Percentiles rank a stretch among this genome's conserved stretches.
These are phyloP conservation scores for Alternaria atra DNA, from an alignment of 2,329 filamentous ascomycete species.

Conservation along the genomic window DNA sequence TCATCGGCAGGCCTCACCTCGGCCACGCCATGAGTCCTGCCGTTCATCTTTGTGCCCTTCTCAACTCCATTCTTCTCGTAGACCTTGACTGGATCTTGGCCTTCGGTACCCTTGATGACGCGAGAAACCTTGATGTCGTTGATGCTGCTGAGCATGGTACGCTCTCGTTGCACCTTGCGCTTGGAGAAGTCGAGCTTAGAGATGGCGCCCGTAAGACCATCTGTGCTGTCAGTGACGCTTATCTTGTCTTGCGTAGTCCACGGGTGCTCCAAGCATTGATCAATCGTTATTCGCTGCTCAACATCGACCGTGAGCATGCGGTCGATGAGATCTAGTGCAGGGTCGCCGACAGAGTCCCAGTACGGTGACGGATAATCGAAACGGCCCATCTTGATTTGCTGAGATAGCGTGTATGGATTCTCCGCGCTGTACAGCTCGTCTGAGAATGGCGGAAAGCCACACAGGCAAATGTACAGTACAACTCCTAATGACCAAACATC, in stretches of 20 bases:
- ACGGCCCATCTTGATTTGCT: constrained; percentile 87
- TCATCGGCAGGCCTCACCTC: constrained; percentile 74
- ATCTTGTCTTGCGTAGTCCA: constrained; percentile 73
- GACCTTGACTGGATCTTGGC: constrained; percentile 57
- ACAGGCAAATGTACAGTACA: constrained; percentile 95
- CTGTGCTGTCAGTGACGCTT: constrained; percentile 83
- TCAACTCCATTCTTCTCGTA: constrained; percentile 50
- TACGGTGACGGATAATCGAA: constrained; percentile 98
- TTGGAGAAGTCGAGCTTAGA: constrained; percentile 82
- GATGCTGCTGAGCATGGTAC: constrained; percentile 83
- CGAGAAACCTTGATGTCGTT: constrained; percentile 75
- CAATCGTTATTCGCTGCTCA: constrained; percentile 82
- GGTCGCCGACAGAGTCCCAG: constrained; percentile 88
- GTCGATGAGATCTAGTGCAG: constrained; percentile 92
- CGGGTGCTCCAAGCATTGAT: constrained; percentile 89
- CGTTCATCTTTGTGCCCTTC: constrained; percentile 30
- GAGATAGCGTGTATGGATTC: constrained; percentile 84
- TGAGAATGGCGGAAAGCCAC: constrained; percentile 95
- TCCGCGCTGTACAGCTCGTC: constrained; percentile 85
- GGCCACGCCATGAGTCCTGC: constrained; percentile 32
- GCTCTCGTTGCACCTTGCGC: constrained; percentile 80
- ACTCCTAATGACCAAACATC: constrained; percentile 98
- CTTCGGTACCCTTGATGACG: constrained; percentile 64
- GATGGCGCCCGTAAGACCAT: constrained; percentile 88
- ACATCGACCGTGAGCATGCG: constrained; percentile 91